Percentiles rank a stretch among this genome's conserved stretches.
Evolutionary conservation across 257 asterid genomes (phyloP).

Genomic region (Gentiana straminea): DNA sequence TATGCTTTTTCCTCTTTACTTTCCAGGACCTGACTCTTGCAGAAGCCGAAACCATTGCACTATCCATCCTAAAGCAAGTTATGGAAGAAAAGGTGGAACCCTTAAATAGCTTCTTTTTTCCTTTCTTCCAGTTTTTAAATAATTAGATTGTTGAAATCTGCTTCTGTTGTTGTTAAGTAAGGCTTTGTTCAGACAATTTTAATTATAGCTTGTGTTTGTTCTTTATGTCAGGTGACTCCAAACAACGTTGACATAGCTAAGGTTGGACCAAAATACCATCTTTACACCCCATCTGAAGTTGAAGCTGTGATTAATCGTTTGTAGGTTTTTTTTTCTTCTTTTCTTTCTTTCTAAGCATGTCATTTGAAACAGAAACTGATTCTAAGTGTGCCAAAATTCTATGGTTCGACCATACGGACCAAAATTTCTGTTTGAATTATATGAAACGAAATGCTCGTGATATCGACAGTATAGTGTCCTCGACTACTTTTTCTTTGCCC

Average conservation of each 20-base stretch:
- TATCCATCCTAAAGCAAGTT: slow-evolving; percentile 73
- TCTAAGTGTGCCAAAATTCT: too few relatives aligned
- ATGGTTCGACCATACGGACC: too few relatives aligned
- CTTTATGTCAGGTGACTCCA: slow-evolving; percentile 60
- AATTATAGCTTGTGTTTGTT: not conserved
- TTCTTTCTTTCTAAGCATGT: too few relatives aligned
- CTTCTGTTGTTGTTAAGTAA: not conserved
- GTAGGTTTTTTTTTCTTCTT: slow-evolving; percentile 12
- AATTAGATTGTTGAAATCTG: too few relatives aligned
- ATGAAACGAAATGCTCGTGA: too few relatives aligned
- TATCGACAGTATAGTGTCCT: too few relatives aligned
- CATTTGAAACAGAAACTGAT: too few relatives aligned
- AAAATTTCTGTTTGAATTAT: too few relatives aligned
- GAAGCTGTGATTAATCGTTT: slow-evolving; percentile 72
- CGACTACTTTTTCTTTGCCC: too few relatives aligned
- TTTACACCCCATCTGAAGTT: slow-evolving; percentile 65
- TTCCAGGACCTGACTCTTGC: slow-evolving; percentile 55
- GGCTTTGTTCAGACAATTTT: not conserved
- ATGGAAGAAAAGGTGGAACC: slow-evolving; percentile 73
- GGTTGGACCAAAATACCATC: slow-evolving; percentile 79
- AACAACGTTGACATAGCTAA: slow-evolving; percentile 82
- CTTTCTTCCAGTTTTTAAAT: not conserved
- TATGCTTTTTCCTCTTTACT: not conserved
- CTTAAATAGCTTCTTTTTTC: not conserved
- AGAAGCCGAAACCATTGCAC: slow-evolving; percentile 79